Conservation (phyloP, 164 flowering plant species). For the Magnolia sinica region DNA sequence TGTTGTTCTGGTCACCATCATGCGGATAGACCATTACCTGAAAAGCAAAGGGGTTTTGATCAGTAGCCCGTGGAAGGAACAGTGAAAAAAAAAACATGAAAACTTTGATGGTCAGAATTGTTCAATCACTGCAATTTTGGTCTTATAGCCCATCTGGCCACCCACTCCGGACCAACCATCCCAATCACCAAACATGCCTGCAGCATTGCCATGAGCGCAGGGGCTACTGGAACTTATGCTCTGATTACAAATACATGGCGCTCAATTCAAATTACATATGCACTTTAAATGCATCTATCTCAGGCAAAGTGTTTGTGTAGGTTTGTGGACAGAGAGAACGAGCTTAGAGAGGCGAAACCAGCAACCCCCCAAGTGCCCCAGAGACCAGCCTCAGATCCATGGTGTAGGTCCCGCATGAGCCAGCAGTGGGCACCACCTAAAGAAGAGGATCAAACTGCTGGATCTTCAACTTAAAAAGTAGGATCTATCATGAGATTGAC, state of each 20-base stretch:
- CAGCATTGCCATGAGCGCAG: background rate
- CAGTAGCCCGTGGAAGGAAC: too few species aligned
- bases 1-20: too few species aligned
- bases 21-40: too few species aligned
- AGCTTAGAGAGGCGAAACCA: constrained; percentile 87
- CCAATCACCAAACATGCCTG: too few species aligned
- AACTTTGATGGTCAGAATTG: too few species aligned
- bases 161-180: too few species aligned
- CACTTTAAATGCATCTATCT: background rate
- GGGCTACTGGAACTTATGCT: background rate
- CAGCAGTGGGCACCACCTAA: constrained; percentile 76
- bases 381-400: constrained; percentile 75
- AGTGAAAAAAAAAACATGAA: too few species aligned
- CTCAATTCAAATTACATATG: background rate
- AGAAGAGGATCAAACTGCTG: constrained; percentile 36
- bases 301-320: constrained; percentile 30
- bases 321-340: constrained; percentile 92
- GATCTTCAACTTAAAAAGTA: background rate
- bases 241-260: background rate
- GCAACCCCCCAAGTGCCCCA: constrained; percentile 78
- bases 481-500: background rate
- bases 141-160: too few species aligned
- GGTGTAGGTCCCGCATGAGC: constrained; percentile 71
- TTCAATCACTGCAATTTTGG: too few species aligned
- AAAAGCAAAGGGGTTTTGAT: too few species aligned